Evolutionary conservation across 2,329 filamentous ascomycete genomes (phyloP), one percentile per base, ranked within the genome.

Genomic region (Alternaria infectoria): DNA sequence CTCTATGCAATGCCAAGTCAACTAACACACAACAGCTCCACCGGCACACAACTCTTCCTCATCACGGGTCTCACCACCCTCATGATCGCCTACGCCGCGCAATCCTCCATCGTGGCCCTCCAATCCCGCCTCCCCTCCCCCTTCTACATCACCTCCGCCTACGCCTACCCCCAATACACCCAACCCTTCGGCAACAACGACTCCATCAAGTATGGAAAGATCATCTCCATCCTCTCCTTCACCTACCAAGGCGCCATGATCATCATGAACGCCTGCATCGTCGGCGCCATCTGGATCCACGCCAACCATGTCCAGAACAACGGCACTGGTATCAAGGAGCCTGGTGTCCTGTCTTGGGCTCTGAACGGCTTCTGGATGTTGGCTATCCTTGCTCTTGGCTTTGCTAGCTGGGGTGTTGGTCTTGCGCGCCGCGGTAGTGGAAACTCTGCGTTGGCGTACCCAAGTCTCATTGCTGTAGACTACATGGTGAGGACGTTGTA

Each of bases 241-340:
- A 43, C 64, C 5, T 69, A 70, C 47, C 68, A 70, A 19, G 58
- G 60, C n/a, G 66, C 66, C 21, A 61, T 57, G n/a, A 70, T 70
- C 10, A 21, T 70, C 19, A 52, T 65, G 5, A 65, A 70, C 26
- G 49, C 68, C 3, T 54, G 51, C 58, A 69, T 70, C 7, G 64
- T 84, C 13, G 68, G 68, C 25, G 68, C 66, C 4, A 70, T 70
- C 40, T 70, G 68, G 68, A 67, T 70, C 47, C 54, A 64, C 5
- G 64, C 68, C 49, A 70, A 70, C 56, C 64, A 70, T 36, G n/a
- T 70, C 1, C 64, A 70, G 21, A 65, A 62, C 46, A 70, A 70
- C 17, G 64, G 55, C 3, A 67, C 68, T 4, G 60, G 66, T 0
- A 61, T 70, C 9, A 61, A 52, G 13, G 64, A 64, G 43, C 68